Evolutionary conservation across 1,139 yeast species (phyloP).

Genomic region (Debaryomycetaceae sp.): DNA sequence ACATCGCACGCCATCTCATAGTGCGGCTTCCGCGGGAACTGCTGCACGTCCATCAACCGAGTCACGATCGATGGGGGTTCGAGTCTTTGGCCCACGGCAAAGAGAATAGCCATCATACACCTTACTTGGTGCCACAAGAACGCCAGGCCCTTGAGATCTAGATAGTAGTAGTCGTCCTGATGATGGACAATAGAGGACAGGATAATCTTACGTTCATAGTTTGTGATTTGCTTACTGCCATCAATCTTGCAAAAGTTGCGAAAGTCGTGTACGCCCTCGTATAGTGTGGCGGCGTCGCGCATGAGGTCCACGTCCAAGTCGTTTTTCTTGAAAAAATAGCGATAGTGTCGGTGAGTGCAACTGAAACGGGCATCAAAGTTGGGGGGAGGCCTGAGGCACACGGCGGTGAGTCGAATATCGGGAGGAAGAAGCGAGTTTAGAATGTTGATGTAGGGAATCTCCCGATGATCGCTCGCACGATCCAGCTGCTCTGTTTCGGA

Average conservation of each 20-base stretch:
- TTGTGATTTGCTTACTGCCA: constrained; percentile 84
- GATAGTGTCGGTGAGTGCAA: constrained; percentile 74
- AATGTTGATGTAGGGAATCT: constrained; percentile 66
- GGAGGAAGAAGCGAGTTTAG: constrained; percentile 69
- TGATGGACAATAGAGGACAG: constrained; percentile 39
- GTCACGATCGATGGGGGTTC: constrained; percentile 52
- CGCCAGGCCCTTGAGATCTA: constrained; percentile 80
- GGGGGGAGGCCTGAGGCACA: constrained; percentile 72
- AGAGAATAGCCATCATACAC: constrained; percentile 80
- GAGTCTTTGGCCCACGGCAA: constrained; percentile 67
- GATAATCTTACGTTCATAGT: constrained; percentile 50
- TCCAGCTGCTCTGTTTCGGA: constrained; percentile 45
- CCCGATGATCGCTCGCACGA: constrained; percentile 46
- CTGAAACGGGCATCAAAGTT: constrained; percentile 90
- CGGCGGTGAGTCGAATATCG: constrained; percentile 74
- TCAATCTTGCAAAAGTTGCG: constrained; percentile 91
- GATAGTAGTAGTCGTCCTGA: constrained; percentile 42
- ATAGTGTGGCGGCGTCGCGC: constrained; percentile 57
- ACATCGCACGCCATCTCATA: constrained; percentile 88
- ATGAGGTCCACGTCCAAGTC: constrained; percentile 55
- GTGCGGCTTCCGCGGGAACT: constrained; percentile 59
- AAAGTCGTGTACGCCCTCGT: constrained; percentile 77
- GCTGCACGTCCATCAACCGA: constrained; percentile 47
- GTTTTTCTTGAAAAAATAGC: constrained; percentile 54
- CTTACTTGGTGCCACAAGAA: constrained; percentile 98